phyloP scores from a whole-genome alignment of 441 rosid species.

The Aquilaria agallochum region DNA sequence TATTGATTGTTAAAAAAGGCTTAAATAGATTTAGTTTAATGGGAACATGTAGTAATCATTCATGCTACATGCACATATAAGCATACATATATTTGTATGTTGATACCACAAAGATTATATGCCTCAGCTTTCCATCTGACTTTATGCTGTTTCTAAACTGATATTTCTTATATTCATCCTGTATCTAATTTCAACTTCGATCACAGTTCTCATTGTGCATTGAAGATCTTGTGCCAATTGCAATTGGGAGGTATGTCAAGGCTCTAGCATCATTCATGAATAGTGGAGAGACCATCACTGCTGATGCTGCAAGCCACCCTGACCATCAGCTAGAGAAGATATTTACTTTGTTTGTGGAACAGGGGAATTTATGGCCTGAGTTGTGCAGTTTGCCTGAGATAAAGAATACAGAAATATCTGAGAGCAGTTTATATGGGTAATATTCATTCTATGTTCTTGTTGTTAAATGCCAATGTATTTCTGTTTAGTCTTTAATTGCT shows the following conservation, averaged over 20 bases:
- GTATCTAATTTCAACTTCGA: constrained; percentile 27
- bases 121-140: constrained; percentile 3
- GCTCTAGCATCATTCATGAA: constrained; percentile 62
- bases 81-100: neutral
- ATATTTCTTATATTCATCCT: constrained; percentile 6
- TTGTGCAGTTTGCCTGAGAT: constrained; percentile 74
- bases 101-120: constrained; percentile 4
- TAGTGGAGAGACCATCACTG: constrained; percentile 41
- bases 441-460: constrained; percentile 3
- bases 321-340: constrained; percentile 79
- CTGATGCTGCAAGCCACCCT: constrained; percentile 34
- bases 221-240: constrained; percentile 92
- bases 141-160: constrained; percentile 1
- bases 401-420: constrained; percentile 66
- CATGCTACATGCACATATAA: neutral
- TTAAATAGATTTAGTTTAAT: too few relatives aligned
- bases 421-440: constrained; percentile 85
- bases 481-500: too few relatives aligned
- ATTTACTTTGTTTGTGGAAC: constrained; percentile 91
- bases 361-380: constrained; percentile 93
- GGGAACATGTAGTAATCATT: neutral
- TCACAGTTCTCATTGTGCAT: constrained; percentile 87
- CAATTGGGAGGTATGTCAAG: constrained; percentile 85
- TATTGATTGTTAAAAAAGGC: too few relatives aligned
- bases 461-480: neutral